Conservation (phyloP, 2,329 filamentous ascomycete species). For the Neodidymelliopsis sp. region DNA sequence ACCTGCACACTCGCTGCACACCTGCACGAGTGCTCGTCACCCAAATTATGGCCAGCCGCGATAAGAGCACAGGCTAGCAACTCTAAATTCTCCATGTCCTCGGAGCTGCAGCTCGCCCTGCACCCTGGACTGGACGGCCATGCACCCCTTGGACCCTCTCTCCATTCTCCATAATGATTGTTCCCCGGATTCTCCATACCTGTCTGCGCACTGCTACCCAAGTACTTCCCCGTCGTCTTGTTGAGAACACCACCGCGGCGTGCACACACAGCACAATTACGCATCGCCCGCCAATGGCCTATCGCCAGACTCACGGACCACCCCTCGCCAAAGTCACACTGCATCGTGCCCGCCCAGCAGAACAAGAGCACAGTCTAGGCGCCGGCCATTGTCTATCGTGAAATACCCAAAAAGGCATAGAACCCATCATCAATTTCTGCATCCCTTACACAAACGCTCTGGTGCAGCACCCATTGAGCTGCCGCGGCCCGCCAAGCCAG, state of each 20-base stretch:
- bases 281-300: constrained; percentile 13
- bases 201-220: constrained; percentile 1
- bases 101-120: constrained; percentile 2
- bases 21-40: constrained; percentile 8
- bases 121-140: constrained; percentile 4
- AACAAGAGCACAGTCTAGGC: constrained; percentile 33
- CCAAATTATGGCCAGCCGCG: constrained; percentile 14
- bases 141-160: constrained; percentile 11
- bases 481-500: constrained; percentile 32
- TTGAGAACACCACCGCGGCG: background rate
- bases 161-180: background rate
- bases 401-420: constrained; percentile 44
- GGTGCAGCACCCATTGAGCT: constrained; percentile 28
- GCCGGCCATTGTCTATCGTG: constrained; percentile 41
- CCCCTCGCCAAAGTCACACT: constrained; percentile 15
- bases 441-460: constrained; percentile 26
- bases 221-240: constrained; percentile 7
- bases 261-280: constrained; percentile 9
- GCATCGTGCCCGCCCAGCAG: constrained; percentile 22
- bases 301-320: constrained; percentile 15
- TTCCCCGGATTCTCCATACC: constrained; percentile 15
- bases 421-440: constrained; percentile 32
- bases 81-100: constrained; percentile 12
- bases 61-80: constrained; percentile 17
- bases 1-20: no score